Evolutionary conservation across 768 basidiomycete genomes (phyloP).

Genomic region (Thelephora ganbajun): DNA sequence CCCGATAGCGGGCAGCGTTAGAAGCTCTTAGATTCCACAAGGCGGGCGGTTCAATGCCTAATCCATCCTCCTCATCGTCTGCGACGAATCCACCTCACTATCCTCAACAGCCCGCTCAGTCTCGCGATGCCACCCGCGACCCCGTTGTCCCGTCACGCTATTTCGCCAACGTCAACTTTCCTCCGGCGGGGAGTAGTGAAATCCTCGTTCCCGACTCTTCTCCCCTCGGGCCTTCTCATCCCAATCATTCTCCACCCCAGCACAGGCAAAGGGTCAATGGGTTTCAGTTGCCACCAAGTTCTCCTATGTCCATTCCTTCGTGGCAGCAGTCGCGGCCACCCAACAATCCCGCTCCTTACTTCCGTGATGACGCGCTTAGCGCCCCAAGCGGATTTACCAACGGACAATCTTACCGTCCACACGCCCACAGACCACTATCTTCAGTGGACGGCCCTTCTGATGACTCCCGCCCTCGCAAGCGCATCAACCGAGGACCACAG

Average conservation of each 20-base stretch:
- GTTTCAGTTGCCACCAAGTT: slow-evolving; percentile 15
- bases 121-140: slow-evolving; percentile 72
- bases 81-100: slow-evolving; percentile 11
- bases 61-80: slow-evolving; percentile 11
- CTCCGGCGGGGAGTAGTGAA: slow-evolving; percentile 34
- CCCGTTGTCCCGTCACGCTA: slow-evolving; percentile 51
- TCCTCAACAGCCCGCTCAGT: slow-evolving; percentile 41
- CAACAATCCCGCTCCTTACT: slow-evolving; percentile 1
- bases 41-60: slow-evolving; percentile 18
- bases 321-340: no score
- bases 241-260: slow-evolving; percentile 23
- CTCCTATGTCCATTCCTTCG: no score
- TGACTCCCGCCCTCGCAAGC: slow-evolving; percentile 61
- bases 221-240: slow-evolving; percentile 23
- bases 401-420: slow-evolving; percentile 13
- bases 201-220: slow-evolving; percentile 65
- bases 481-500: slow-evolving; percentile 37
- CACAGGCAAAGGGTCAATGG: slow-evolving; percentile 26
- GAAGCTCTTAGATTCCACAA: slow-evolving; percentile 36
- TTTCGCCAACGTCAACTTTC: slow-evolving; percentile 25
- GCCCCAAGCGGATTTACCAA: slow-evolving; percentile 44
- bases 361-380: slow-evolving; percentile 36
- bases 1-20: slow-evolving; percentile 26
- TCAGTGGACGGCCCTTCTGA: slow-evolving; percentile 27
- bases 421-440: slow-evolving; percentile 38